These are phyloP conservation scores for Gossypium thurberi DNA, from an alignment of 345 rosid species.

Conservation along the genomic window DNA sequence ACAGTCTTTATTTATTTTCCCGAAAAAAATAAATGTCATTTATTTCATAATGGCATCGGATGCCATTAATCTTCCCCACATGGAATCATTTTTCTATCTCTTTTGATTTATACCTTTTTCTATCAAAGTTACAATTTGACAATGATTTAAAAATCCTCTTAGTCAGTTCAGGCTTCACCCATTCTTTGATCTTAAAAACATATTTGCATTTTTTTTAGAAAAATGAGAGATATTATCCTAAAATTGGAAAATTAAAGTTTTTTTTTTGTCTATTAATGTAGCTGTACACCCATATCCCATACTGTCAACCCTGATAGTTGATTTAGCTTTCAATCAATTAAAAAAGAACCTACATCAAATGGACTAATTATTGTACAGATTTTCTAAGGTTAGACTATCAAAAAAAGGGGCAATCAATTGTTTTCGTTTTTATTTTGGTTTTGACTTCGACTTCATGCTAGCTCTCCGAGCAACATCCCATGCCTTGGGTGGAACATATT, in stretches of 20 bases:
- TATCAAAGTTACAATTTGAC: too few species aligned
- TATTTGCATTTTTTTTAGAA: too few species aligned
- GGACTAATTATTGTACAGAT: slow-evolving; percentile 15
- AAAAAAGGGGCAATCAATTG: slow-evolving; percentile 13
- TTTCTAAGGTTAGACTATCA: background rate
- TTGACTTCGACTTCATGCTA: slow-evolving; percentile 58
- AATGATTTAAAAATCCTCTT: too few species aligned
- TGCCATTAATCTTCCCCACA: too few species aligned
- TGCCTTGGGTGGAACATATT: slow-evolving; percentile 81
- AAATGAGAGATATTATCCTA: background rate
- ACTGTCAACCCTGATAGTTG: background rate
- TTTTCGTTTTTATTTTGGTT: slow-evolving; percentile 25
- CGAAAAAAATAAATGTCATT: too few species aligned
- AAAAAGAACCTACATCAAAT: background rate
- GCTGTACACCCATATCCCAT: background rate
- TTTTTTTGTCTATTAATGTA: background rate
- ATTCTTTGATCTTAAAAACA: background rate
- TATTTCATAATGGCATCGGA: too few species aligned
- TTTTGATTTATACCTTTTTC: too few species aligned
- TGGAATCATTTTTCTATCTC: too few species aligned
- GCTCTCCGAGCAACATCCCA: slow-evolving; percentile 99
- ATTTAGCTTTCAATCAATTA: background rate
- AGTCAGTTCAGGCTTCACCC: too few species aligned
- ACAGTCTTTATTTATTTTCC: too few species aligned
- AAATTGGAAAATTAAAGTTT: background rate